Evolutionary conservation across 176 grass and related monocot genomes (phyloP).

Genomic region (Elymus sibiricus): DNA sequence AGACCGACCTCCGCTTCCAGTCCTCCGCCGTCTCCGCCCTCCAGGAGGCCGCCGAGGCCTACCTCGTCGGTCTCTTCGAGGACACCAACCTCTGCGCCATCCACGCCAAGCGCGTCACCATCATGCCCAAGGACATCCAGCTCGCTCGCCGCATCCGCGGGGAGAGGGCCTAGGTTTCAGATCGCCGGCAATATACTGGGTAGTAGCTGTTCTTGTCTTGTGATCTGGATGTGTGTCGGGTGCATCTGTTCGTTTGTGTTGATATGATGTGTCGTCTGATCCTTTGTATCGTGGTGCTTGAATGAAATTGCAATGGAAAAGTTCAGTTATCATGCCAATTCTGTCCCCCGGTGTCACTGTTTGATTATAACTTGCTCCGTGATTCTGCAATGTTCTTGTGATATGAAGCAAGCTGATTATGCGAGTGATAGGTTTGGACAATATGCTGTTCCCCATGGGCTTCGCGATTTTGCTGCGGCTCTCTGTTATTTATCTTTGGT

Average conservation of each 20-base stretch:
- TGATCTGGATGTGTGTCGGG: background rate
- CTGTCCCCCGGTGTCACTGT: background rate
- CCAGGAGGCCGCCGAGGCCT: slow-evolving; percentile 68
- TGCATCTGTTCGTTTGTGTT: background rate
- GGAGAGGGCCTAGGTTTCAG: background rate
- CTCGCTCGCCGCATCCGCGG: slow-evolving; percentile 48
- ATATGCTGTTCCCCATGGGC: background rate
- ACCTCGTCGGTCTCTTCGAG: slow-evolving; percentile 65
- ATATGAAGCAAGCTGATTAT: background rate
- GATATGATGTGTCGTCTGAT: background rate
- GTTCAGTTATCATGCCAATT: background rate
- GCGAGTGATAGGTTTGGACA: background rate
- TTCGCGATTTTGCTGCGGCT: background rate
- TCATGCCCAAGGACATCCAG: slow-evolving; percentile 84
- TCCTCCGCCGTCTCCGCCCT: slow-evolving; percentile 50
- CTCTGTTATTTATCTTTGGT: background rate
- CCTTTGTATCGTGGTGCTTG: background rate
- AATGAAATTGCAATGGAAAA: background rate
- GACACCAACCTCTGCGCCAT: slow-evolving; percentile 79
- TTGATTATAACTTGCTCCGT: background rate
- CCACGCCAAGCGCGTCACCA: slow-evolving; percentile 80
- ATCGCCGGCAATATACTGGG: background rate
- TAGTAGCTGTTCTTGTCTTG: background rate
- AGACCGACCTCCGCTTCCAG: slow-evolving; percentile 73
- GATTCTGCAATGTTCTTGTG: background rate